Evolutionary conservation across 1,139 yeast species (phyloP).

Genomic region (Candida sojae): DNA sequence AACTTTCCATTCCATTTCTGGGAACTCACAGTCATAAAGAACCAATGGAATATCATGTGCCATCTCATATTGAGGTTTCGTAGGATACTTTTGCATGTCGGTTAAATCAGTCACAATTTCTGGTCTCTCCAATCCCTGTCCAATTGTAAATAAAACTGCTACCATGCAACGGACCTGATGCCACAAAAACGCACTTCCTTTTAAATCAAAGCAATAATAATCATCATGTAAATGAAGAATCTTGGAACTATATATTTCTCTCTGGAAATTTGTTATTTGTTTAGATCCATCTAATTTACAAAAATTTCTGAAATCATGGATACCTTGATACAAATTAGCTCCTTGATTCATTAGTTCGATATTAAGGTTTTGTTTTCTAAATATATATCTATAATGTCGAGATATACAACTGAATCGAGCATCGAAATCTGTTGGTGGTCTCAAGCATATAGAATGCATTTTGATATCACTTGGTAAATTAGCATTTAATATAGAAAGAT

Average conservation of each 20-base stretch:
- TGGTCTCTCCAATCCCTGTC: constrained; percentile 72
- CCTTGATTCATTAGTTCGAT: constrained; percentile 69
- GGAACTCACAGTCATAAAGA: constrained; percentile 82
- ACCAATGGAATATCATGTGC: constrained; percentile 92
- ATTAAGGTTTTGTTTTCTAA: constrained; percentile 56
- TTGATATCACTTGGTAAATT: constrained; percentile 79
- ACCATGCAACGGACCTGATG: constrained; percentile 98
- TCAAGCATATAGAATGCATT: constrained; percentile 75
- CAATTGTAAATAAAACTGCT: constrained; percentile 77
- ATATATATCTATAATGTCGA: constrained; percentile 85
- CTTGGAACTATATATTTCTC: constrained; percentile 57
- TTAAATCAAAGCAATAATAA: constrained; percentile 69
- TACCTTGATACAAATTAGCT: constrained; percentile 66
- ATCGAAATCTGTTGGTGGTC: constrained; percentile 83
- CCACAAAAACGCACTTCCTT: constrained; percentile 94
- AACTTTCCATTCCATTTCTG: constrained; percentile 66
- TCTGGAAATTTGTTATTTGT: constrained; percentile 74
- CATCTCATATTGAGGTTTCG: constrained; percentile 83
- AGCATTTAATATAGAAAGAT: constrained; percentile 72
- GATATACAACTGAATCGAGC: constrained; percentile 87
- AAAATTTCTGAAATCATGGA: constrained; percentile 89
- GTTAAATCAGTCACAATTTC: constrained; percentile 58
- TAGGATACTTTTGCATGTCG: constrained; percentile 58
- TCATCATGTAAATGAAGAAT: constrained; percentile 48
- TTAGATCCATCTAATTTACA: constrained; percentile 94